A percentile compares a stretch with the other conserved stretches of the same genome.
Conservation (phyloP, 129 eudicot species). For the Flaveria robusta region DNA sequence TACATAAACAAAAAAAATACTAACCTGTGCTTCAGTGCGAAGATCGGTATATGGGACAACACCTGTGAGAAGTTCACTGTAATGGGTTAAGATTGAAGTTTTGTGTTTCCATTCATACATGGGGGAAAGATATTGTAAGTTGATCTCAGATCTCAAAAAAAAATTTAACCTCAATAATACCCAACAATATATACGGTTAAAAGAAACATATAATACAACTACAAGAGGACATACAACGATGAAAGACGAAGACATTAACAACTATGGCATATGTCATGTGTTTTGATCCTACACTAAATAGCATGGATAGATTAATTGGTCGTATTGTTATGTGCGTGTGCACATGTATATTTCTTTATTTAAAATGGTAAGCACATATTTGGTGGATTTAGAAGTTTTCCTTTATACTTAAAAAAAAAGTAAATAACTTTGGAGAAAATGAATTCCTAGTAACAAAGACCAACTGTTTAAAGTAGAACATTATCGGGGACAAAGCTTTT, state of each 20-base stretch:
- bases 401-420: not conserved
- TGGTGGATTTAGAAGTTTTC: not conserved
- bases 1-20: conserved; percentile 5
- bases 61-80: conserved; percentile 97
- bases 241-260: not conserved
- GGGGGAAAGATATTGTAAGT: not conserved
- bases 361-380: not conserved
- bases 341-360: conserved; percentile 1
- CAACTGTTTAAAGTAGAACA: not conserved
- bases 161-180: not conserved
- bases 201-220: conserved; percentile 16
- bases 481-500: not conserved
- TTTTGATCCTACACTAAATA: not conserved
- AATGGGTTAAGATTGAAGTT: conserved; percentile 31
- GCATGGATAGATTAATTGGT: not conserved
- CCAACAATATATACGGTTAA: not conserved
- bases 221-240: not conserved
- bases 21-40: conserved; percentile 96
- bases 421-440: not conserved
- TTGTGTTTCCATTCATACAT: conserved; percentile 11
- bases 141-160: not conserved
- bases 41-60: conserved; percentile 97
- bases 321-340: not conserved
- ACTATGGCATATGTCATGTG: conserved; percentile 3
- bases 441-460: not conserved